phyloP scores from a whole-genome alignment of 108 stramenopile genomes.

The Cylindrotheca closterium region DNA sequence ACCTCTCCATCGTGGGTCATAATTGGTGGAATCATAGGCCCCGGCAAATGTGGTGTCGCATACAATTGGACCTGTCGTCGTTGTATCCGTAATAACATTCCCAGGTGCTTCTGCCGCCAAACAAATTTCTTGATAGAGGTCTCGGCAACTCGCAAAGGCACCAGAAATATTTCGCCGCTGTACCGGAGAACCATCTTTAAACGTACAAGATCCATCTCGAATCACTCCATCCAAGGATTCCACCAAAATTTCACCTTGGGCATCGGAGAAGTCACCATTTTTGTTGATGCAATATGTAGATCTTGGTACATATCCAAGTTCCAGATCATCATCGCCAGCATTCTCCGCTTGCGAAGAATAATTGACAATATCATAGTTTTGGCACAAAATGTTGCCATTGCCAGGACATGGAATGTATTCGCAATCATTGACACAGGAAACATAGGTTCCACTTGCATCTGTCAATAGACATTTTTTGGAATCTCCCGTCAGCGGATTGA shows the following conservation, averaged over 20 bases:
- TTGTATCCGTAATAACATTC: conserved; percentile 9
- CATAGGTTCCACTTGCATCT: conserved; percentile 9
- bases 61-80: conserved; percentile 4
- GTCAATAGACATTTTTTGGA: conserved; percentile 14
- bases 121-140: not conserved
- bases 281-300: conserved; percentile 28
- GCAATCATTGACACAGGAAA: conserved; percentile 13
- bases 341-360: not conserved
- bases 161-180: conserved; percentile 13
- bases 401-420: not conserved
- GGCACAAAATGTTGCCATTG: not conserved
- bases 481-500: conserved; percentile 14
- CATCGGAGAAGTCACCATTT: conserved; percentile 29
- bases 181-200: conserved; percentile 10
- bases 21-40: conserved; percentile 25
- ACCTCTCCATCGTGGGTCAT: conserved; percentile 41
- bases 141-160: conserved; percentile 9
- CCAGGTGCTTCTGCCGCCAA: not conserved
- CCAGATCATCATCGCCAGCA: no score
- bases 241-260: conserved; percentile 8
- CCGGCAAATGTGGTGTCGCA: conserved; percentile 43
- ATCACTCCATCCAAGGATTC: not conserved
- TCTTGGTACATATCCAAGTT: conserved; percentile 29
- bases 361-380: not conserved
- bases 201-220: conserved; percentile 6